These are phyloP conservation scores for Backusella liffmaniae DNA, from an alignment of 192 early-diverging fungal species.

Conservation along the genomic window DNA sequence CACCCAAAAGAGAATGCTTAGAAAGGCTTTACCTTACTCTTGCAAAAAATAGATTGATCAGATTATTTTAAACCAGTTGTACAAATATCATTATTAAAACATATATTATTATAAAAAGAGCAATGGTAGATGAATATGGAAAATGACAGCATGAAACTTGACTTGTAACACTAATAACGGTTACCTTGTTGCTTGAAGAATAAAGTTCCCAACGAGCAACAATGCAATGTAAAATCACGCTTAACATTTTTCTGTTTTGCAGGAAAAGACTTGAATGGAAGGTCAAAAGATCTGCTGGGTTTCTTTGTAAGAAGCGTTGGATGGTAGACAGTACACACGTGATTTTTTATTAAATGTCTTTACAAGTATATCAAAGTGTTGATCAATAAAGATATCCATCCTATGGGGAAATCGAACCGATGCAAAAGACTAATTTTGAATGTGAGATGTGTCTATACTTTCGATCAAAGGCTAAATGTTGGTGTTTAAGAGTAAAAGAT, in stretches of 20 bases:
- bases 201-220: neutral
- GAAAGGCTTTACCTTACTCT: conserved; percentile 37
- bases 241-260: neutral
- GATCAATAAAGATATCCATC: no score
- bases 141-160: neutral
- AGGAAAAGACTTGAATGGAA: neutral
- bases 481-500: neutral
- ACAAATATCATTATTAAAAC: conserved; percentile 9
- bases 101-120: neutral
- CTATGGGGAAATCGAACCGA: neutral
- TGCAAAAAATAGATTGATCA: conserved; percentile 12
- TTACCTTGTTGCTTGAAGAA: neutral
- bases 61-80: neutral
- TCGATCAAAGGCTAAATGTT: neutral
- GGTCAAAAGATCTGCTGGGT: neutral
- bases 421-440: neutral
- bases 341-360: neutral
- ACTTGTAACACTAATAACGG: neutral
- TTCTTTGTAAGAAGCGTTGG: no score
- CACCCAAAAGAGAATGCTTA: conserved; percentile 39
- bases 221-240: neutral
- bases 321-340: neutral
- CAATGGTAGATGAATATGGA: no score
- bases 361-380: neutral
- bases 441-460: neutral